Evolutionary conservation across 139 green algal species (phyloP), one percentile per base, ranked within the genome.

Genomic region (Asterochloris sp.): DNA sequence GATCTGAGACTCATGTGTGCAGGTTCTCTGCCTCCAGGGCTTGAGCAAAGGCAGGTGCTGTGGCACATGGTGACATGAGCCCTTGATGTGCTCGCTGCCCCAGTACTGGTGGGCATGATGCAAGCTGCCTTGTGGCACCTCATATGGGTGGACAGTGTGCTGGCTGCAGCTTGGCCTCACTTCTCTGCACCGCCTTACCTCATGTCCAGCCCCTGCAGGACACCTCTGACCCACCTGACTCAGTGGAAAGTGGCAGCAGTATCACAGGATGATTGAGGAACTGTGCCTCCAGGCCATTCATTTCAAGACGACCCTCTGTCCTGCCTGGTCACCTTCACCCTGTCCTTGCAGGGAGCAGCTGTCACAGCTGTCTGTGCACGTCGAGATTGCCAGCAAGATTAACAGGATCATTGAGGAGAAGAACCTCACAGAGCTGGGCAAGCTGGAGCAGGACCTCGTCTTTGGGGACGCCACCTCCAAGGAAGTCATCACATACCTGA

Each of bases 391-490:
- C 17, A 89, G 82, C 63, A 87, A 90, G 75, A 82, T 98, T 23
- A 96, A 94, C 83, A 26, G 15, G 15, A 29, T 28, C 47, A 91
- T 94, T 26, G 92, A 95, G 11, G 83, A 83, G 47, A 83, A 90
- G 14, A 73, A 81, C n/a, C 89, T 99, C 75, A 91, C 88, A 2
- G 90, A 95, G 1, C 73, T 99, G 60, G 96, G 96, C 11, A 93
- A 93, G 83, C 82, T 99, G 86, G 96, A 99, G 85, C 96, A 99
- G 90, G 96, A 98, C 86, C 73, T 99, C 63, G 93, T 99, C 74
- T 97, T 96, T 85, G 97, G 97, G 0, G 95, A 99, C 15, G 96
- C 94, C 69, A 95, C 85, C 71, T 90, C 76, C 84, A 97, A 98
- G 88, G 96, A 99, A 66, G 85, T 99, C 69, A 91, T 98, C 69